Conservation (phyloP, 139 green algal species). For the Picochlorum sp. region DNA sequence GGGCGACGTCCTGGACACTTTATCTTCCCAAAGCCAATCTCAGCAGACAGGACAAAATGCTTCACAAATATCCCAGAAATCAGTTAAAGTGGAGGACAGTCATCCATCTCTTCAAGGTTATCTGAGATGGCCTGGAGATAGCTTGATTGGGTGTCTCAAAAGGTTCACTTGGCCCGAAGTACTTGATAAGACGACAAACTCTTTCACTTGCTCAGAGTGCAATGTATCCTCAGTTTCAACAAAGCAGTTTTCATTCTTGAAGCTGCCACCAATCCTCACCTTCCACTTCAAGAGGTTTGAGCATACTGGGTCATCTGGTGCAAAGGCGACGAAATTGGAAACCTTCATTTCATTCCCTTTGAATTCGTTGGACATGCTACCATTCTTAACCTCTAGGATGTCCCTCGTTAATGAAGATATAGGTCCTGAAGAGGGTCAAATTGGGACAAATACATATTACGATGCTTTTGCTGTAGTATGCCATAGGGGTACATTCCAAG, state of each 20-base stretch:
- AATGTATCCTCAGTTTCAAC: conserved; percentile 14
- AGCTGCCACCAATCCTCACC: conserved; percentile 70
- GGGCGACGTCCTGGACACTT: not conserved
- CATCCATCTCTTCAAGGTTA: conserved; percentile 14
- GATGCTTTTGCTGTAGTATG: conserved; percentile 74
- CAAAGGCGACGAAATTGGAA: conserved; percentile 54
- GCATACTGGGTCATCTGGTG: conserved; percentile 24
- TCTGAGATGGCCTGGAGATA: conserved; percentile 18
- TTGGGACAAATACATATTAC: conserved; percentile 31
- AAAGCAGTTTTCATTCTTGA: conserved; percentile 81
- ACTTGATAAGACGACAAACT: conserved; percentile 15
- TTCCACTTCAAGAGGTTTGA: conserved; percentile 91
- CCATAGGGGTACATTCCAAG: conserved; percentile 53
- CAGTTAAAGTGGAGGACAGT: not conserved
- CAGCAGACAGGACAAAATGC: not conserved
- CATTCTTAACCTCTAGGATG: conserved; percentile 43
- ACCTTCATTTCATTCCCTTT: conserved; percentile 61
- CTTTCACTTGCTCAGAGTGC: conserved; percentile 49
- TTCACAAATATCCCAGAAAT: not conserved
- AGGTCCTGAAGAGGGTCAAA: not conserved
- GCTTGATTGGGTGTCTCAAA: conserved; percentile 59
- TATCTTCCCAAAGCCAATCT: not conserved
- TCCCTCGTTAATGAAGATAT: not conserved
- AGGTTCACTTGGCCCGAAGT: conserved; percentile 58
- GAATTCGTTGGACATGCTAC: conserved; percentile 58